Evolutionary conservation across 2,329 filamentous ascomycete species (phyloP).

Genomic region (Penicillium sp.): DNA sequence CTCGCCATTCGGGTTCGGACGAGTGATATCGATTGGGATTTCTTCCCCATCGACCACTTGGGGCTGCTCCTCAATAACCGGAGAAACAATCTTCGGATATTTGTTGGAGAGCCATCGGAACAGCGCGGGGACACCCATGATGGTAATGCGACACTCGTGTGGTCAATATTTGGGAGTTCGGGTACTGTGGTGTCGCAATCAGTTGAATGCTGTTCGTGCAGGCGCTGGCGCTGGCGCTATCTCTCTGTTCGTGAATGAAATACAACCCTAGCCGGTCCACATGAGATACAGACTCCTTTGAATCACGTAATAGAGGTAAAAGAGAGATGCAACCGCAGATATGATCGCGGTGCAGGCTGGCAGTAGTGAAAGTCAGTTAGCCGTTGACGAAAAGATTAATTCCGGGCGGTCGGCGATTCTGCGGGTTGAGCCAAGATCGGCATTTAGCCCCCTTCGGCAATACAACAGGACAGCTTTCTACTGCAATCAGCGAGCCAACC

Average conservation of each 20-base stretch:
- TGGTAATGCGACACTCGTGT: conserved; percentile 19
- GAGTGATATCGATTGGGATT: conserved; percentile 80
- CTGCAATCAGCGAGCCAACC: conserved; percentile 9
- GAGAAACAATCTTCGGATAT: conserved; percentile 94
- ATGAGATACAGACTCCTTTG: neutral
- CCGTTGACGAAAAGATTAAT: conserved; percentile 18
- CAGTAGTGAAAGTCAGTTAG: conserved; percentile 13
- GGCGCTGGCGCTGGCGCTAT: conserved; percentile 6
- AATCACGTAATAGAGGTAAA: neutral
- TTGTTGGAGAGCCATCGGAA: conserved; percentile 97
- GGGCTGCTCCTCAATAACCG: conserved; percentile 82
- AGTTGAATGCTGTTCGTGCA: conserved; percentile 1
- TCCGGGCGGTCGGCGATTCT: conserved; percentile 19
- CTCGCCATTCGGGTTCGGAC: conserved; percentile 92
- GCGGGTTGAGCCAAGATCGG: conserved; percentile 15
- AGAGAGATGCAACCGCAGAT: conserved; percentile 11
- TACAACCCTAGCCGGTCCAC: neutral
- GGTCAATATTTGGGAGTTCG: conserved; percentile 1
- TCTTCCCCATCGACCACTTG: conserved; percentile 76
- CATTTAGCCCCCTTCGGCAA: conserved; percentile 17
- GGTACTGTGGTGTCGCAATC: conserved; percentile 15
- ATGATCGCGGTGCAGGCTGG: conserved; percentile 14
- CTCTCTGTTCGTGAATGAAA: neutral
- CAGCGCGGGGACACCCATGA: conserved; percentile 90
- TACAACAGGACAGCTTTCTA: conserved; percentile 21